Evolutionary conservation across 495 filamentous ascomycete species (phyloP).

Genomic region (Aspergillus nanangensis): DNA sequence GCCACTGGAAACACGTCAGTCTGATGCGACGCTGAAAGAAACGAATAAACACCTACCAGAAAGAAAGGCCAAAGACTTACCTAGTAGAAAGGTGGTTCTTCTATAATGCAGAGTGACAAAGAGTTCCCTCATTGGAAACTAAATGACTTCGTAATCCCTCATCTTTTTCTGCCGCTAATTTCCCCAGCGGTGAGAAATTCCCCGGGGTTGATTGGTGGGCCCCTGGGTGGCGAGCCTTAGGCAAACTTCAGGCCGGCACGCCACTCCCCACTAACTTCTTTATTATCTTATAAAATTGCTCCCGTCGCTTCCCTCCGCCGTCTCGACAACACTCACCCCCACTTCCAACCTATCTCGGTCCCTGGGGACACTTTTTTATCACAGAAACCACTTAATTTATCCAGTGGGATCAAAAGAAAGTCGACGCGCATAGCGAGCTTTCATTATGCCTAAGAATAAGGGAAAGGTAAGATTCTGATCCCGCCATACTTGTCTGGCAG

Average conservation of each 20-base stretch:
- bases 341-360: slow-evolving; percentile 9
- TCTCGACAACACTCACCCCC: slow-evolving; percentile 15
- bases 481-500: background rate
- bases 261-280: slow-evolving; percentile 4
- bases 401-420: too few species aligned
- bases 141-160: too few species aligned
- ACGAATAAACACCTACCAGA: too few species aligned
- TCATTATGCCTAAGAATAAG: slow-evolving; percentile 95
- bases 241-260: slow-evolving; percentile 18
- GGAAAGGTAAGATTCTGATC: slow-evolving; percentile 69
- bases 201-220: slow-evolving; percentile 13
- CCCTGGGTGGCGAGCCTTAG: slow-evolving; percentile 27
- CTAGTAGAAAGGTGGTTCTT: too few species aligned
- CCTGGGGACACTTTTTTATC: slow-evolving; percentile 13
- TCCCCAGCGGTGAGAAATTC: slow-evolving; percentile 16
- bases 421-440: slow-evolving; percentile 17
- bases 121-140: too few species aligned
- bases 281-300: slow-evolving; percentile 11
- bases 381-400: too few species aligned
- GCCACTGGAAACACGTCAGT: too few species aligned
- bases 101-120: too few species aligned
- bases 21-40: too few species aligned
- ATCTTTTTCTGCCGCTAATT: slow-evolving; percentile 4
- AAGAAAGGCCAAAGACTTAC: too few species aligned
- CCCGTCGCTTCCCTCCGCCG: slow-evolving; percentile 8